Evolutionary conservation across 1,139 yeast genomes (phyloP), one percentile per base, ranked within the genome.

Genomic region (Geotrichum bryndzae): DNA sequence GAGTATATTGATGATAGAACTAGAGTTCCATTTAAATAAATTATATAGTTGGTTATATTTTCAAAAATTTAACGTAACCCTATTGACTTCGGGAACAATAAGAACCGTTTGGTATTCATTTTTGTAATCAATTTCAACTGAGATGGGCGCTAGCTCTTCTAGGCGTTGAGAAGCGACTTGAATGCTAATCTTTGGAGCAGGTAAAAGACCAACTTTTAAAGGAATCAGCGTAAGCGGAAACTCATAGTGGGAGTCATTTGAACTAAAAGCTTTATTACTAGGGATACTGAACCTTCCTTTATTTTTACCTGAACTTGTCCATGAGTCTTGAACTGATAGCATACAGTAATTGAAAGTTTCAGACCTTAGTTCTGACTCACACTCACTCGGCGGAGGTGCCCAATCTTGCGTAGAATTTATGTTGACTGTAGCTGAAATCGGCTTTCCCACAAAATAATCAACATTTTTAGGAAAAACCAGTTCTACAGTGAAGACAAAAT

Each of bases 221-320:
- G 98, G 97, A 10, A 90, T 80, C 65, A 92, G 73, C 2, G 81
- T 75, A 13, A 91, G 65, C 15, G 79, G 74, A 45, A 82, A 29
- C 68, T 8, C 65, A 68, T 1, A 60, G 52, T 5, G 66, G 51
- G 66, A 66, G 18, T 70, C 75, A 7, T 79, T 71, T 13, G 11
- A 35, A 35, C 41, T 35, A 13, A 35, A 35, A 35, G 41, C 15
- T 27, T 4, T 3, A 27, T 27, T 6, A 35, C 41, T 13, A 35
- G 73, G 72, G 61, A 84, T 54, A 1, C 57, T 46, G 57, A 75
- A 82, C n/a, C 77, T 73, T 38, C 83, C 82, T 65, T 75, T 77
- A 63, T 81, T 82, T 65, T 81, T 78, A 0, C 96, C 96, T 0
- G 90, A 82, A 7, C 88, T 73, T 6, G 88, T 74, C 96, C 96